These are phyloP conservation scores for Epichloe brachyelytri DNA, from an alignment of 2,329 filamentous ascomycete species.

Conservation along the genomic window DNA sequence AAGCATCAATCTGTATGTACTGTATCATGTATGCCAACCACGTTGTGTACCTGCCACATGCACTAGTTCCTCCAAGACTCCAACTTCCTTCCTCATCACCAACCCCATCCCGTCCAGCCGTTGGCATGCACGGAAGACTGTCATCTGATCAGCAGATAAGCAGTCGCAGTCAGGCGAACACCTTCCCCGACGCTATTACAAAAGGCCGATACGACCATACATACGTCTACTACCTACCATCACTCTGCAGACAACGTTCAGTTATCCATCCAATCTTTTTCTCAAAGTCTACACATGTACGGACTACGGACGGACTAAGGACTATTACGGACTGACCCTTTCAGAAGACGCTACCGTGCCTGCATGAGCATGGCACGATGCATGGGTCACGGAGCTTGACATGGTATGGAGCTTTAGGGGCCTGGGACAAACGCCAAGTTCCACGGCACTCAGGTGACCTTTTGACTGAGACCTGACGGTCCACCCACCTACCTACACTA, in stretches of 20 bases:
- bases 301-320: background rate
- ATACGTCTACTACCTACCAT: no score
- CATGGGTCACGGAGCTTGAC: background rate
- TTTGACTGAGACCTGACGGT: no score
- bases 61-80: background rate
- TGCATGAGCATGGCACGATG: background rate
- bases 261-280: background rate
- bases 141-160: background rate
- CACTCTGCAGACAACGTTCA: no score
- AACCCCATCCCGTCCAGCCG: background rate
- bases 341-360: background rate
- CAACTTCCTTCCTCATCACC: background rate
- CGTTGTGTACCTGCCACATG: conserved; percentile 1
- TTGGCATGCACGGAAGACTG: background rate
- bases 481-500: no score
- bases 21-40: background rate
- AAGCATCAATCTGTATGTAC: background rate
- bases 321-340: background rate
- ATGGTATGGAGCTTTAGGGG: no score
- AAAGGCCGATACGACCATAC: background rate
- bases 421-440: background rate
- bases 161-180: background rate
- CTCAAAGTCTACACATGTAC: background rate
- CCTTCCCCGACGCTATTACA: background rate
- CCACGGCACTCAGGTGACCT: background rate